Evolutionary conservation across 352 stramenopile genomes (phyloP).

Genomic region (Pythium aphanidermatum): DNA sequence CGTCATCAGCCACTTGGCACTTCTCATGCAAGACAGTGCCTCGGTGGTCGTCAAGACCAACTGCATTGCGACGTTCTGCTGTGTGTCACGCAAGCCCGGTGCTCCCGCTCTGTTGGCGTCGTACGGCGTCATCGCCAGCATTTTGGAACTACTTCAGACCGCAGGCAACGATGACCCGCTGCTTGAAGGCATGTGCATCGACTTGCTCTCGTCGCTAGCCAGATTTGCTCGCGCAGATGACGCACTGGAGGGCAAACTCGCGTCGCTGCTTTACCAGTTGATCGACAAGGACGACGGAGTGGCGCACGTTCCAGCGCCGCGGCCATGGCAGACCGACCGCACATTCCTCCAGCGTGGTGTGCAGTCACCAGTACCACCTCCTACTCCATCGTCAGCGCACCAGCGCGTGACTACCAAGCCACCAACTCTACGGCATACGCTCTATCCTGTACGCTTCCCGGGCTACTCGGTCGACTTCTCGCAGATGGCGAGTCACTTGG

Average conservation of each 20-base stretch:
- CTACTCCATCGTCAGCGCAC: constrained; percentile 28
- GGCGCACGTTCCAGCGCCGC: not conserved
- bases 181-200: constrained; percentile 59
- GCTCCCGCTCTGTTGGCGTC: constrained; percentile 40
- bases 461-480: constrained; percentile 48
- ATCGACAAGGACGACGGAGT: constrained; percentile 47
- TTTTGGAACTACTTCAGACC: constrained; percentile 44
- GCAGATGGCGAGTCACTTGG: constrained; percentile 41
- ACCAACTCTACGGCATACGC: constrained; percentile 22
- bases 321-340: constrained; percentile 48
- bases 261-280: constrained; percentile 48
- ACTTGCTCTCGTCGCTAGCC: constrained; percentile 55
- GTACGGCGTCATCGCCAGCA: constrained; percentile 45
- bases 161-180: constrained; percentile 16
- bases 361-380: constrained; percentile 19
- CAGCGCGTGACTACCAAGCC: constrained; percentile 15
- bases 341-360: constrained; percentile 38
- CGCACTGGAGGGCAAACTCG: constrained; percentile 41
- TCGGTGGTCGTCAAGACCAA: constrained; percentile 55
- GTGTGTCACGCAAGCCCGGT: constrained; percentile 40
- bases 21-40: constrained; percentile 32
- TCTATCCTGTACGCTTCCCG: constrained; percentile 33
- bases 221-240: constrained; percentile 51
- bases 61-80: constrained; percentile 61
- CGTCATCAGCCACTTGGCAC: constrained; percentile 37